Evolutionary conservation across 1,284 basidiomycete genomes (phyloP), one percentile per base, ranked within the genome.

Genomic region (Ustilago sp.): DNA sequence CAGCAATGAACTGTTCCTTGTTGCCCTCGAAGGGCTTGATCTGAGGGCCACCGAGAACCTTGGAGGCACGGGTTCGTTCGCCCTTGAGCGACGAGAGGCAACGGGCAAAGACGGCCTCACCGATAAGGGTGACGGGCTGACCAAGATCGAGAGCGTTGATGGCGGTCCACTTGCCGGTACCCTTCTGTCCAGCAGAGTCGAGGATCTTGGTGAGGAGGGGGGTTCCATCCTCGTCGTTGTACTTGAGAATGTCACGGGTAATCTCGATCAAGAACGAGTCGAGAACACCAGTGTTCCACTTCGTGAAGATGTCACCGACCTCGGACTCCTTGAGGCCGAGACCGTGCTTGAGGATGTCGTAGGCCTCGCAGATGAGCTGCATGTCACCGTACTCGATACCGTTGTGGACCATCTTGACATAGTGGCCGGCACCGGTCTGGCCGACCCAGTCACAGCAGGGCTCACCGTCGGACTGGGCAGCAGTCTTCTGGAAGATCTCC

Each of bases 381-480:
- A 99, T 99, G 89, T 99, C 97, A 88, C 97, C 97, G 88, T 99
- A 99, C 76, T 85, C 83, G 75, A 87, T 88, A 91, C 94, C 95
- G 85, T 98, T 98, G 90, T 98, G 97, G 76, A 99, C 97, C 96
- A 98, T 95, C 90, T 97, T 98, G 87, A 95, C 93, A 87, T 95
- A 96, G 90, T 95, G 94, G 54, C 94, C 94, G 51, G 95, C 90
- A 81, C 96, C 97, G 76, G 91, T 93, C 87, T 94, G 92, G 64
- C 97, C 97, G 86, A 99, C 95, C 97, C 97, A 99, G 89, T 99
- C 97, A 88, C 96, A 98, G 90, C 97, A 99, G 58, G 97, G 95
- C 87, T 95, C 94, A 79, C 94, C 94, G 68, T 95, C 90, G 78
- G 93, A 94, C 87, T 99, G 94, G 71, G 97, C 97, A 80, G 97